phyloP scores from a whole-genome alignment of 106 monocot species.

The Ottelia alismoides region DNA sequence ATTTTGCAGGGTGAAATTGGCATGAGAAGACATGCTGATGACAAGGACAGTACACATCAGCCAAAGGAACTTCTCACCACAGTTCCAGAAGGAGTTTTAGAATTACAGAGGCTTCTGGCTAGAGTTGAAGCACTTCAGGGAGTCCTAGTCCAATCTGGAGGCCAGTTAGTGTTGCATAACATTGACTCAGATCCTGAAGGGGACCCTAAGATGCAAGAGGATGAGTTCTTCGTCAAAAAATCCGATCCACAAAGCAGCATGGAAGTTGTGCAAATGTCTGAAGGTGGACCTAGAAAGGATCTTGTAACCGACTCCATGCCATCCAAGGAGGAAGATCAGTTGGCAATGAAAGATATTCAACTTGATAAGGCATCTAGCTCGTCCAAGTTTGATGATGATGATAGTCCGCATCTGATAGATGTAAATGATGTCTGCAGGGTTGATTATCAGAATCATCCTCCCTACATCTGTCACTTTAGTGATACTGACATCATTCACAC shows the following conservation, averaged over 20 bases:
- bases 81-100: slow-evolving; percentile 14
- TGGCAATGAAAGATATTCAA: slow-evolving; percentile 72
- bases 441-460: slow-evolving; percentile 44
- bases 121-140: slow-evolving; percentile 50
- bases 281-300: neutral
- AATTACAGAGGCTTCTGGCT: slow-evolving; percentile 36
- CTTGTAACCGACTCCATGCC: slow-evolving; percentile 3
- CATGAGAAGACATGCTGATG: slow-evolving; percentile 1
- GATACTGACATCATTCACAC: slow-evolving; percentile 56
- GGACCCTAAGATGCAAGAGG: neutral
- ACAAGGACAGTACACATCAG: neutral
- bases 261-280: neutral
- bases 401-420: neutral
- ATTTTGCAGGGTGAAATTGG: too few relatives aligned
- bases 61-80: neutral
- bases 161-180: slow-evolving; percentile 10
- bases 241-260: neutral
- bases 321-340: slow-evolving; percentile 21
- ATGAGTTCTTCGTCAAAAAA: neutral
- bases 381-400: slow-evolving; percentile 3
- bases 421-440: slow-evolving; percentile 9
- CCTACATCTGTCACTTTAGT: too few relatives aligned
- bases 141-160: slow-evolving; percentile 16
- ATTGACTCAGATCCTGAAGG: slow-evolving; percentile 8
- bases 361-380: slow-evolving; percentile 53